Evolutionary conservation across 2,329 filamentous ascomycete species (phyloP).

Genomic region (Escovopsis sp.): DNA sequence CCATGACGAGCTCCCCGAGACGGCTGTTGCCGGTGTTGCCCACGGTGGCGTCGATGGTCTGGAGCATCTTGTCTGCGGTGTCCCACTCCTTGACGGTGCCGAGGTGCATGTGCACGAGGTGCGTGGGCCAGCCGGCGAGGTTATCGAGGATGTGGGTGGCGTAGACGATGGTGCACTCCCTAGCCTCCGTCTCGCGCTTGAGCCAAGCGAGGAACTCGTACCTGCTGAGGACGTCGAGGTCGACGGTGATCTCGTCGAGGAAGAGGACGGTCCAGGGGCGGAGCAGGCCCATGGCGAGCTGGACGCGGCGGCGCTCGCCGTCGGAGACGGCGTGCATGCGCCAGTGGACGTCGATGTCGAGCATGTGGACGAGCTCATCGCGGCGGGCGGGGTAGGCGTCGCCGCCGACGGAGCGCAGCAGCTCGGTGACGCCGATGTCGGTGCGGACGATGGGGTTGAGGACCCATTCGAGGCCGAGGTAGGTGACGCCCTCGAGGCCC

Average conservation of each 20-base stretch:
- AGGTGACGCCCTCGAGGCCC: slow-evolving; percentile 83
- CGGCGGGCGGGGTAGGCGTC: slow-evolving; percentile 66
- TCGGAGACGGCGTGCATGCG: slow-evolving; percentile 93
- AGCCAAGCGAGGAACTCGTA: slow-evolving; percentile 77
- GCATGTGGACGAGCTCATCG: slow-evolving; percentile 73
- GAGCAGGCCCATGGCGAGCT: slow-evolving; percentile 89
- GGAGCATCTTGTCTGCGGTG: slow-evolving; percentile 52
- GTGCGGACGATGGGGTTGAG: slow-evolving; percentile 91
- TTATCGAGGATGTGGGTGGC: slow-evolving; percentile 97
- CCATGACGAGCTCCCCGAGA: slow-evolving; percentile 73
- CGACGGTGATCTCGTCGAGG: slow-evolving; percentile 93
- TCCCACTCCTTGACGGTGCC: slow-evolving; percentile 83
- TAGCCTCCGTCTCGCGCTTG: slow-evolving; percentile 67
- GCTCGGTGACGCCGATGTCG: slow-evolving; percentile 80
- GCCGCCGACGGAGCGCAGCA: slow-evolving; percentile 75
- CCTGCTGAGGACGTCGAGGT: slow-evolving; percentile 76
- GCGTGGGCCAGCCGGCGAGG: slow-evolving; percentile 83
- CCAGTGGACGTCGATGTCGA: slow-evolving; percentile 87
- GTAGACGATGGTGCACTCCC: slow-evolving; percentile 86
- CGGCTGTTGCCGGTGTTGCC: slow-evolving; percentile 54
- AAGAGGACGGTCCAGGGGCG: slow-evolving; percentile 84
- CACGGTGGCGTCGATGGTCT: slow-evolving; percentile 26
- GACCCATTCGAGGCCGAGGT: slow-evolving; percentile 95
- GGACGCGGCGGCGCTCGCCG: slow-evolving; percentile 79
- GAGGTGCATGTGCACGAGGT: slow-evolving; percentile 89